Base-by-base conservation (phyloP, 2,329 filamentous ascomycete species). In the Calonectria crousiana region DNA sequence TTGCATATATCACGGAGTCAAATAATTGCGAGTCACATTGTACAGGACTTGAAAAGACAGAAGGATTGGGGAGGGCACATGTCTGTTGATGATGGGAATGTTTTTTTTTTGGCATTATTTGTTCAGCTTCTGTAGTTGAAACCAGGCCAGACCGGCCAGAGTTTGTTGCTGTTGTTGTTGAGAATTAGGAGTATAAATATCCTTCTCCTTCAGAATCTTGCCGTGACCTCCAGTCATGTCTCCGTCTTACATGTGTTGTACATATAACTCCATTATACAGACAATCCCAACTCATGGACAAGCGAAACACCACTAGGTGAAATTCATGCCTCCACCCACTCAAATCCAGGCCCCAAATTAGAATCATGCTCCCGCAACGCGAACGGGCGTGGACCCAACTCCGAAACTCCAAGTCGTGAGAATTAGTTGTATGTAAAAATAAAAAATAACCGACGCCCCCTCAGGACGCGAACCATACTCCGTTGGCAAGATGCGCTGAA, bases 401-500 rank as follows among this genome's bases (percentile, higher is more conserved):
- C 73, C 73, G 32, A 71, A 80, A 80, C 79, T 76, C 79, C 79
- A 79, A 74, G 79, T 74, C 79, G 75, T 79, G 53, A 77, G 73
- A 78, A 77, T 78, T 72, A 71, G 76, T n/a, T 74, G 67, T 74
- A 78, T 79, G 73, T 76, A 74, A 75, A 44, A 44, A 20, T 6
- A 44, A 44, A 41, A 18, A 41, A 16, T 34, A 47, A 41, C 41
- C 47, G 34, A 26, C 60, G 67, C 56, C 67, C 41, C 20, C 53
- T 62, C 16, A 18, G 51, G 60, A 73, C 71, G 62, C 56, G 32
- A 53, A 34, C 62, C 71, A 62, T 62, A 32, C 67, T 71, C 60
- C 62, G 23, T 41, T 38, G 52, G 67, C 72, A 71, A 66, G 44
- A 44, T 44, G 67, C 44, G 52, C 60, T 51, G 66, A 41, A 67